phyloP scores from a whole-genome alignment of 1,284 basidiomycete genomes.

The Tremellales sp. region DNA sequence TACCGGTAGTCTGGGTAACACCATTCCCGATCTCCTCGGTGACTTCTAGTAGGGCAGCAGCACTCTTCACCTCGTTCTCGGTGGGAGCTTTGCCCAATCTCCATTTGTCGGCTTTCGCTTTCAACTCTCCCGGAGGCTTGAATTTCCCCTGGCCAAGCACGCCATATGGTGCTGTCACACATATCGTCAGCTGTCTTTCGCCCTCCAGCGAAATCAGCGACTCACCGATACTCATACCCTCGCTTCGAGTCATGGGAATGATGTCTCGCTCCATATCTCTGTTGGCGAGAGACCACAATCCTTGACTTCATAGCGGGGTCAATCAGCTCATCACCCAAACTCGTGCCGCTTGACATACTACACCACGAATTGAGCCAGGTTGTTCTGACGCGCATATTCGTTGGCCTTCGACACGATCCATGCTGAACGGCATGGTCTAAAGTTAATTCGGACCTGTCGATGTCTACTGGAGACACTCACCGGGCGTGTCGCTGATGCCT shows the following conservation, averaged over 20 bases:
- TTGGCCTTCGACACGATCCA: slow-evolving; percentile 58
- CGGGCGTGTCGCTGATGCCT: slow-evolving; percentile 53
- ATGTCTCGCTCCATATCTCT: slow-evolving; percentile 60
- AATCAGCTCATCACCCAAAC: background rate
- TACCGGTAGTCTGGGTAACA: slow-evolving; percentile 32
- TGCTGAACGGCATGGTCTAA: slow-evolving; percentile 31
- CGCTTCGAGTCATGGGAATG: slow-evolving; percentile 56
- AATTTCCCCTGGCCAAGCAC: slow-evolving; percentile 50
- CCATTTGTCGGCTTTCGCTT: slow-evolving; percentile 30
- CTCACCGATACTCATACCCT: slow-evolving; percentile 50
- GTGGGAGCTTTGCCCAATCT: slow-evolving; percentile 20
- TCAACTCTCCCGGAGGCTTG: slow-evolving; percentile 43
- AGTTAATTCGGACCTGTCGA: background rate
- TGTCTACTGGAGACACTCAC: background rate
- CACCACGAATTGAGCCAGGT: slow-evolving; percentile 56
- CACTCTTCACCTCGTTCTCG: slow-evolving; percentile 26
- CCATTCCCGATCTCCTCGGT: slow-evolving; percentile 50
- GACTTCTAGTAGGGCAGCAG: slow-evolving; percentile 39
- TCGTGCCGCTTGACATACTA: slow-evolving; percentile 39
- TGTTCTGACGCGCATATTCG: slow-evolving; percentile 54
- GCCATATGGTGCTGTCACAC: slow-evolving; percentile 44
- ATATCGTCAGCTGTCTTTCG: background rate
- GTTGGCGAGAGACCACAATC: slow-evolving; percentile 52
- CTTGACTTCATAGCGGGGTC: slow-evolving; percentile 46
- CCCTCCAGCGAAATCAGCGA: background rate